Conservation (phyloP, 768 basidiomycete genomes). For the Phlebiopsis gigantea region DNA sequence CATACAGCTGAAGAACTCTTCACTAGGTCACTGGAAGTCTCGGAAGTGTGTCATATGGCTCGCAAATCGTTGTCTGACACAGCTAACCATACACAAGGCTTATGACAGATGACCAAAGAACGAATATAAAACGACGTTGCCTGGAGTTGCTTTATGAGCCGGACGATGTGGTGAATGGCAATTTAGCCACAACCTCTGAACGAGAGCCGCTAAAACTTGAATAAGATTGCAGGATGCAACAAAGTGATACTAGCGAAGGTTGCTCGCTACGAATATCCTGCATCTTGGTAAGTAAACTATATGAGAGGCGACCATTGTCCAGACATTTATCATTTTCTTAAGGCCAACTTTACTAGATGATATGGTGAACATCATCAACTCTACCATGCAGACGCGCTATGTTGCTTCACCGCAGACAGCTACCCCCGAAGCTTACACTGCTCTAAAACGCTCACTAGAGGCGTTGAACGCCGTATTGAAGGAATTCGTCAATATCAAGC, state of each 20-base stretch:
- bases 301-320: background rate
- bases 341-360: constrained; percentile 59
- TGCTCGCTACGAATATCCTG: constrained; percentile 72
- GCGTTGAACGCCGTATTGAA: constrained; percentile 63
- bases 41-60: constrained; percentile 49
- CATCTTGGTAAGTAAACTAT: constrained; percentile 60
- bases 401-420: constrained; percentile 33
- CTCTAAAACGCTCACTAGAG: constrained; percentile 56
- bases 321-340: background rate
- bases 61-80: background rate
- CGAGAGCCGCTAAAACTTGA: too few relatives aligned
- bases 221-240: constrained; percentile 78
- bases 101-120: constrained; percentile 62
- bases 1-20: constrained; percentile 85
- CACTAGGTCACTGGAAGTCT: constrained; percentile 69
- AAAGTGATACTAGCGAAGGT: constrained; percentile 71
- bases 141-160: constrained; percentile 67
- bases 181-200: too few relatives aligned
- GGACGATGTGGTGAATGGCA: constrained; percentile 64
- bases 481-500: constrained; percentile 66
- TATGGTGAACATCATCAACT: constrained; percentile 51
- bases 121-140: constrained; percentile 58
- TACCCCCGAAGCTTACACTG: constrained; percentile 32
- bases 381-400: constrained; percentile 46
- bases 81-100: constrained; percentile 37